Conservation (phyloP, 257 asterid species). For the Hygrophila difformis region DNA sequence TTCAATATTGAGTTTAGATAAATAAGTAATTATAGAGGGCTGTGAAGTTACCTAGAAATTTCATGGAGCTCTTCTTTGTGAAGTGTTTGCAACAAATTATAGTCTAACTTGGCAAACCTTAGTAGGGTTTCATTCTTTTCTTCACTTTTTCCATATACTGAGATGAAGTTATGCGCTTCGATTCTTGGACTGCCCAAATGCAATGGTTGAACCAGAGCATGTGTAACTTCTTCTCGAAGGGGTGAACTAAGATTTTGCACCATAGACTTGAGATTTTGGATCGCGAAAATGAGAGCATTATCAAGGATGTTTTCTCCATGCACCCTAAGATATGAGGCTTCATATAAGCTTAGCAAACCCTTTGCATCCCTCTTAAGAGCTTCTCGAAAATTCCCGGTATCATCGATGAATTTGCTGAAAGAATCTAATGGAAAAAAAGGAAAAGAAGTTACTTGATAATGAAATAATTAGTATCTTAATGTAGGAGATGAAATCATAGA, state of each 20-base stretch:
- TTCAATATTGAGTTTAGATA: no score
- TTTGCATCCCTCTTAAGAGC: slow-evolving; percentile 2
- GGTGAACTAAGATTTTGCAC: not conserved
- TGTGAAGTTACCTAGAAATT: slow-evolving; percentile 14
- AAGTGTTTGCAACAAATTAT: slow-evolving; percentile 17
- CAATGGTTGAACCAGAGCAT: slow-evolving; percentile 23
- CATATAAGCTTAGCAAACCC: slow-evolving; percentile 18
- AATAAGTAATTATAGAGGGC: no score
- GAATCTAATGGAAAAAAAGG: slow-evolving; percentile 1
- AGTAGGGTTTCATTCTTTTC: slow-evolving; percentile 13
- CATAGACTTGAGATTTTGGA: slow-evolving; percentile 7
- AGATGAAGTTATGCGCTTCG: slow-evolving; percentile 13
- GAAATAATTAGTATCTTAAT: not conserved
- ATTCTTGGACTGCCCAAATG: slow-evolving; percentile 19
- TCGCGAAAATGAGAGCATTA: slow-evolving; percentile 7
- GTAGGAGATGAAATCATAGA: no score
- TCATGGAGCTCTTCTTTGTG: slow-evolving; percentile 22
- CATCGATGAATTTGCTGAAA: slow-evolving; percentile 9
- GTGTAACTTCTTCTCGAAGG: slow-evolving; percentile 9
- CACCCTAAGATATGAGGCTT: slow-evolving; percentile 12
- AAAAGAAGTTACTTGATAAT: not conserved
- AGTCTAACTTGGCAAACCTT: slow-evolving; percentile 25
- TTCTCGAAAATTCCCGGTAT: slow-evolving; percentile 1
- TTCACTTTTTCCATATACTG: slow-evolving; percentile 17
- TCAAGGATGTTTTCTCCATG: slow-evolving; percentile 15